A percentile compares a stretch with the other conserved stretches of the same genome.
Conservation (phyloP, 176 grass and related monocot genomes). For the maize (Zea mays) region DNA sequence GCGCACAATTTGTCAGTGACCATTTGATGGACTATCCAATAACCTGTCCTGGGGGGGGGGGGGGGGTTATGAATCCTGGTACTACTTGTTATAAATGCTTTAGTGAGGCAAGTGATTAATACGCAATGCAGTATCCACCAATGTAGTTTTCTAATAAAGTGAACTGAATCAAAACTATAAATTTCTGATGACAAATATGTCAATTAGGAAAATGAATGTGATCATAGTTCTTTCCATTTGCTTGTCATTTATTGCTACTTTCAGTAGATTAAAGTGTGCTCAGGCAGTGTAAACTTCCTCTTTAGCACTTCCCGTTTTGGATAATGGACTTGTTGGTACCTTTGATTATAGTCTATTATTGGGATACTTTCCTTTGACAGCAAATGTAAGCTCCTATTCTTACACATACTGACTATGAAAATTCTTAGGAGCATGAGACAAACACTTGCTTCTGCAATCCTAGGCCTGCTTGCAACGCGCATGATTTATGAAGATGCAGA, state of each 20-base stretch:
- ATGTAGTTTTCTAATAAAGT: neutral
- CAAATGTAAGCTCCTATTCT: slow-evolving; percentile 19
- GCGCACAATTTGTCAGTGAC: neutral
- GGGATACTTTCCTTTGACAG: neutral
- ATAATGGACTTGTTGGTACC: neutral
- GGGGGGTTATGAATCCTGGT: neutral
- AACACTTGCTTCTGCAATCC: slow-evolving; percentile 78
- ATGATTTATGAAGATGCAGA: slow-evolving; percentile 93
- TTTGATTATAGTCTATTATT: too few relatives aligned
- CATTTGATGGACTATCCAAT: neutral
- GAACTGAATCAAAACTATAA: neutral
- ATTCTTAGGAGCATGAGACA: slow-evolving; percentile 86
- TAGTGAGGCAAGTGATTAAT: too few relatives aligned
- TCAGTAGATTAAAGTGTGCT: slow-evolving; percentile 19
- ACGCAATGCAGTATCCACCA: neutral
- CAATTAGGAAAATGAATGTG: neutral
- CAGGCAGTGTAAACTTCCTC: neutral
- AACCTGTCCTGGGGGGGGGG: neutral
- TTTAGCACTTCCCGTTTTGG: neutral
- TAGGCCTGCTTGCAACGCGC: slow-evolving; percentile 73
- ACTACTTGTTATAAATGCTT: neutral
- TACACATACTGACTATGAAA: slow-evolving; percentile 37
- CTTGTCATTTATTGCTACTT: neutral
- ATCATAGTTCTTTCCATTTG: neutral
- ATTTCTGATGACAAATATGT: neutral